Percentiles rank a stretch among this genome's conserved stretches.
These are phyloP conservation scores for Aspergillus sp. DNA, from an alignment of 2,329 filamentous ascomycete species.

Conservation along the genomic window DNA sequence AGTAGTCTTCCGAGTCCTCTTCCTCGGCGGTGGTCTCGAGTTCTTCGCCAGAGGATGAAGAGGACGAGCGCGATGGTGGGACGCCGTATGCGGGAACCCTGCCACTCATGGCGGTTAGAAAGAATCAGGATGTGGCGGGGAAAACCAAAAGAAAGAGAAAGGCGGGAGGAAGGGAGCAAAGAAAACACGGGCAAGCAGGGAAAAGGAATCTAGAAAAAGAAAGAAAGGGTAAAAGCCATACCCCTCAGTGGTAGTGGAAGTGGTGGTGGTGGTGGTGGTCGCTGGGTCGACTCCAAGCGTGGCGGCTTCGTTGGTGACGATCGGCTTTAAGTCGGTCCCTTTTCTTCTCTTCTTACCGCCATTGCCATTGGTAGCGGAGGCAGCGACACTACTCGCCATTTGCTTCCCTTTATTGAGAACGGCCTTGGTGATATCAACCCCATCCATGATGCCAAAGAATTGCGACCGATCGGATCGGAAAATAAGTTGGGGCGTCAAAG, in stretches of 20 bases:
- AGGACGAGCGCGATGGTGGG: conserved; percentile 71
- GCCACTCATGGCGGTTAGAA: conserved; percentile 18
- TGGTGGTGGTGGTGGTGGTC: conserved; percentile 40
- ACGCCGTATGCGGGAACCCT: conserved; percentile 47
- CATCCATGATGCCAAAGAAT: conserved; percentile 56
- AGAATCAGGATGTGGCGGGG: conserved; percentile 9
- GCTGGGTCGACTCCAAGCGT: conserved; percentile 43
- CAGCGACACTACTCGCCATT: conserved; percentile 54
- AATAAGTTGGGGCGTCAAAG: neutral
- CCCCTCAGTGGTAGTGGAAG: conserved; percentile 46
- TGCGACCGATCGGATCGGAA: conserved; percentile 1
- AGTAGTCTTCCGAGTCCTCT: conserved; percentile 98
- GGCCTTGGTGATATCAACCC: conserved; percentile 64
- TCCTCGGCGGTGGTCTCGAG: conserved; percentile 93
- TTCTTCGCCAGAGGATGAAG: conserved; percentile 77
- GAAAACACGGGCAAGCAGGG: conserved; percentile 1
- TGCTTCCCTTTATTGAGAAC: conserved; percentile 68
- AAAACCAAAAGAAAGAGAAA: conserved; percentile 10
- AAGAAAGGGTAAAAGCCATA: conserved; percentile 26
- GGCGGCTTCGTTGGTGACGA: conserved; percentile 63
- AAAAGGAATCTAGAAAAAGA: conserved; percentile 10
- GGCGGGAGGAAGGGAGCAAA: neutral
- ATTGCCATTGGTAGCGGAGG: conserved; percentile 54
- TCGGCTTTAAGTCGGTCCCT: conserved; percentile 64
- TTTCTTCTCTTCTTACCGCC: conserved; percentile 67